Evolutionary conservation across 352 stramenopile species (phyloP).

Genomic region (Hyaloperonospora arabidopsidis): DNA sequence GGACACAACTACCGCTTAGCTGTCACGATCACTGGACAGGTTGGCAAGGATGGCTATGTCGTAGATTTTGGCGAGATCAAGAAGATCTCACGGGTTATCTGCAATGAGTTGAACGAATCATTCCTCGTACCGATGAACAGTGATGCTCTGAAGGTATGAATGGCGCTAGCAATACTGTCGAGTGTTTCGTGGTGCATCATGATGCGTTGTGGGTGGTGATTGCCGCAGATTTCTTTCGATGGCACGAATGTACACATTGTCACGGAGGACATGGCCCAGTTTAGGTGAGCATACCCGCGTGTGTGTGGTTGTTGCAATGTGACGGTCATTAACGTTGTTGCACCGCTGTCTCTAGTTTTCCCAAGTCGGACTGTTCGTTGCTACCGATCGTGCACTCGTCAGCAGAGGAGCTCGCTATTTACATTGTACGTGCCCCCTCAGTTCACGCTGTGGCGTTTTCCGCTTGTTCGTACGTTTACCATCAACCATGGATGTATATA

Average conservation of each 20-base stretch:
- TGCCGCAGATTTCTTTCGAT: conserved; percentile 70
- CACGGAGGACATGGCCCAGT: conserved; percentile 93
- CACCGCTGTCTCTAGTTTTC: conserved; percentile 61
- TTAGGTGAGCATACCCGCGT: conserved; percentile 43
- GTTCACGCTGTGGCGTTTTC: neutral
- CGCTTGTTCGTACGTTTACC: neutral
- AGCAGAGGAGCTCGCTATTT: conserved; percentile 93
- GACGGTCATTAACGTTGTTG: neutral
- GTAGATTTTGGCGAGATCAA: conserved; percentile 98
- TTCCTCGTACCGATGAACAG: conserved; percentile 95
- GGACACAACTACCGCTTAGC: conserved; percentile 96
- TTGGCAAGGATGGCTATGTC: conserved; percentile 93
- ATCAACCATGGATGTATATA: neutral
- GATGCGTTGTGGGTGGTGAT: neutral
- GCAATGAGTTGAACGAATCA: conserved; percentile 95
- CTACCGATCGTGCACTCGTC: conserved; percentile 96
- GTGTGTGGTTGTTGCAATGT: neutral
- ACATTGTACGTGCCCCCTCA: conserved; percentile 65
- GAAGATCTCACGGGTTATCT: conserved; percentile 89
- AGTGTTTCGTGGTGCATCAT: neutral
- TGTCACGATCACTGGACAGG: conserved; percentile 80
- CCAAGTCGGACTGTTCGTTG: conserved; percentile 90
- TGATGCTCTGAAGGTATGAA: conserved; percentile 81
- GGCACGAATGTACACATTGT: conserved; percentile 83
- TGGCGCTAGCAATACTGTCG: neutral